These are phyloP conservation scores for Lepidium aucheri DNA, from an alignment of 345 rosid genomes.

Conservation along the genomic window DNA sequence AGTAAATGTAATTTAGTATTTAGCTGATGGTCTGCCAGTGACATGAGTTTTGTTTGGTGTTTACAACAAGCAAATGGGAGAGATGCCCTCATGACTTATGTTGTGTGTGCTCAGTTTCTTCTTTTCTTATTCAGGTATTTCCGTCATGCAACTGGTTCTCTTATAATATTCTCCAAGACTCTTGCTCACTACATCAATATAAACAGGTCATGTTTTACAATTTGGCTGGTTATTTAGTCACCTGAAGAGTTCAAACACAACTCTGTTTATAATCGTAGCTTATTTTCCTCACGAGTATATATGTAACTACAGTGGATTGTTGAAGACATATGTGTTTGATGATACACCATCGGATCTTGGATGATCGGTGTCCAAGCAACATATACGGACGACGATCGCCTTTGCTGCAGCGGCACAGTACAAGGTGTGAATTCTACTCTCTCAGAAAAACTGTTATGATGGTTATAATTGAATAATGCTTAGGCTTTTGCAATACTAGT, in stretches of 20 bases:
- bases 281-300: neutral
- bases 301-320: conserved; percentile 62
- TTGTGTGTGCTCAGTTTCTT: conserved; percentile 2
- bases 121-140: conserved; percentile 59
- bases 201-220: conserved; percentile 56
- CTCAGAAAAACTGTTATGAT: neutral
- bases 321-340: conserved; percentile 81
- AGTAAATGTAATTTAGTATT: neutral
- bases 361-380: conserved; percentile 91
- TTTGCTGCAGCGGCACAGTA: conserved; percentile 82
- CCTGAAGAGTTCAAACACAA: neutral
- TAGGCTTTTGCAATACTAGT: too few species aligned
- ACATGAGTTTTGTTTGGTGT: conserved; percentile 32
- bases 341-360: conserved; percentile 94
- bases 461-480: neutral
- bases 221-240: neutral
- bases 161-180: conserved; percentile 74
- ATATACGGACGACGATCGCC: conserved; percentile 77
- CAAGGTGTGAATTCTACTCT: conserved; percentile 50
- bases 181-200: conserved; percentile 73
- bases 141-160: conserved; percentile 76
- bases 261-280: neutral
- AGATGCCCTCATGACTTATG: neutral
- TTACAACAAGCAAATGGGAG: neutral
- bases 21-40: conserved; percentile 51